Evolutionary conservation across 805 yeast species (phyloP).

Genomic region (Ogataea parapolymorpha): DNA sequence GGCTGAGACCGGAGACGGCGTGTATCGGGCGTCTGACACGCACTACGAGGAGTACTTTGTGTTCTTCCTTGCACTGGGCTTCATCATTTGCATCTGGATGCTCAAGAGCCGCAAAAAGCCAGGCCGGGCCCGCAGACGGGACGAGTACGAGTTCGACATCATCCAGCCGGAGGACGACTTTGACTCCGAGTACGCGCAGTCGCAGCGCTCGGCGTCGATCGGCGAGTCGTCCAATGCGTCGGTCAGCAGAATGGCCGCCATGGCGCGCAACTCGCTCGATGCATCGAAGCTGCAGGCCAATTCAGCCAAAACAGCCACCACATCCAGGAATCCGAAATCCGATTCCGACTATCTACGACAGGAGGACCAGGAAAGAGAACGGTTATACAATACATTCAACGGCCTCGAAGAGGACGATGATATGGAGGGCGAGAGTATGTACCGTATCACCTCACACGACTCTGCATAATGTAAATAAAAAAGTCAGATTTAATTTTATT

Average conservation of each 20-base stretch:
- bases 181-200: slow-evolving; percentile 17
- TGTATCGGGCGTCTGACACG: slow-evolving; percentile 28
- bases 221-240: slow-evolving; percentile 13
- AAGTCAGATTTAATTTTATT: background rate
- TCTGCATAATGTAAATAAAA: slow-evolving; percentile 9
- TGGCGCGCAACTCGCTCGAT: slow-evolving; percentile 26
- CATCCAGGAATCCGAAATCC: background rate
- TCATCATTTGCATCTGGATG: slow-evolving; percentile 42
- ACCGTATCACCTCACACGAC: slow-evolving; percentile 20
- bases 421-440: slow-evolving; percentile 18
- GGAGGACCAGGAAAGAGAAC: slow-evolving; percentile 38
- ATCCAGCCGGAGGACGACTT: slow-evolving; percentile 46
- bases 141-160: slow-evolving; percentile 74
- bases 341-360: slow-evolving; percentile 20
- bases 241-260: slow-evolving; percentile 10
- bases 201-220: slow-evolving; percentile 14
- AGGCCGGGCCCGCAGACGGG: slow-evolving; percentile 50
- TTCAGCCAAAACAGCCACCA: background rate
- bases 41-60: slow-evolving; percentile 63
- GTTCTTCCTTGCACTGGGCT: slow-evolving; percentile 57
- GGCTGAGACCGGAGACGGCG: slow-evolving; percentile 17
- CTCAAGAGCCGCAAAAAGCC: slow-evolving; percentile 37
- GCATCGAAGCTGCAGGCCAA: slow-evolving; percentile 16
- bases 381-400: slow-evolving; percentile 40
- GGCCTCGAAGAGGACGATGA: slow-evolving; percentile 31